A percentile compares a stretch with the other conserved stretches of the same genome.
Conservation (phyloP, 2,329 filamentous ascomycete genomes). For the Sphaerulina vaccinii region DNA sequence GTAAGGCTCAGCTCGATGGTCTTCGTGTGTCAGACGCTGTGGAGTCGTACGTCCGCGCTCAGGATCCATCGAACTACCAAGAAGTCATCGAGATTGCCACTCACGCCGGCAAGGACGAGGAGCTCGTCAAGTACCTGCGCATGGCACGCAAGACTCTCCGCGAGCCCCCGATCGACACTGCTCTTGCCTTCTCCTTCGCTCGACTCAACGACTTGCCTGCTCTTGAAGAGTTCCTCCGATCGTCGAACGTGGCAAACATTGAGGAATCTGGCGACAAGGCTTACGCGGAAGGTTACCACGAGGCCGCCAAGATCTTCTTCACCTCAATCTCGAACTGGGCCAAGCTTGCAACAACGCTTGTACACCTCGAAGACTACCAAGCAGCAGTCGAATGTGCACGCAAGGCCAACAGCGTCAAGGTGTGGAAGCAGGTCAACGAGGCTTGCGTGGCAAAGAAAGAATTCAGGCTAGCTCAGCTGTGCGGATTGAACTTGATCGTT, state of each 20-base stretch:
- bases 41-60: conserved; percentile 94
- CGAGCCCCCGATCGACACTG: conserved; percentile 90
- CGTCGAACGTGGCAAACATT: conserved; percentile 90
- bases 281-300: conserved; percentile 87
- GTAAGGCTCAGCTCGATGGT: conserved; percentile 95
- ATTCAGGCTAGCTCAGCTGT: conserved; percentile 97
- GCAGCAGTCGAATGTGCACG: conserved; percentile 95
- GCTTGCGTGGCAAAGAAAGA: conserved; percentile 97
- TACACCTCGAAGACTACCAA: conserved; percentile 97
- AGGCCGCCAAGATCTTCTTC: conserved; percentile 98
- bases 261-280: conserved; percentile 98
- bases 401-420: conserved; percentile 98
- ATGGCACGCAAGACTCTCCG: conserved; percentile 98
- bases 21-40: conserved; percentile 89
- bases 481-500: conserved; percentile 94
- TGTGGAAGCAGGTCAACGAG: conserved; percentile 98
- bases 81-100: conserved; percentile 97
- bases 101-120: conserved; percentile 94
- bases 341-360: conserved; percentile 93
- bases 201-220: conserved; percentile 88
- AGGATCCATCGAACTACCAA: conserved; percentile 86
- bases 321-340: conserved; percentile 99
- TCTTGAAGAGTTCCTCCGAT: conserved; percentile 91
- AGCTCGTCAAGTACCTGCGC: conserved; percentile 90
- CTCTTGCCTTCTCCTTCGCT: conserved; percentile 88